Evolutionary conservation across 768 basidiomycete genomes (phyloP).

Genomic region (Paxillus ammoniavirescens): DNA sequence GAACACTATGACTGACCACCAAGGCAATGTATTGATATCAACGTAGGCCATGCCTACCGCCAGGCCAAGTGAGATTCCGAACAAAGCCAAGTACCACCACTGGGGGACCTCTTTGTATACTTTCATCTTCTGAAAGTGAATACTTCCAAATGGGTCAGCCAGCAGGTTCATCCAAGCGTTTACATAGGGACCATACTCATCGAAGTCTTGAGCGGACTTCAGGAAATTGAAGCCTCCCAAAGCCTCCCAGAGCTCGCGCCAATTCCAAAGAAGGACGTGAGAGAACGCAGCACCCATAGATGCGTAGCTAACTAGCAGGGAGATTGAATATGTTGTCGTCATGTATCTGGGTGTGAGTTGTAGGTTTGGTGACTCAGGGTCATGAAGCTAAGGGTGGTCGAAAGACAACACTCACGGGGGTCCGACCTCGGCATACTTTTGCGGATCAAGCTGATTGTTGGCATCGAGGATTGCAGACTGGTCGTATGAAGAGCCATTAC

Average conservation of each 20-base stretch:
- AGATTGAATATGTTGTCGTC: constrained; percentile 16
- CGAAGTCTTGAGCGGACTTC: constrained; percentile 16
- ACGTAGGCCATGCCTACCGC: constrained; percentile 48
- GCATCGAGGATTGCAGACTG: constrained; percentile 11
- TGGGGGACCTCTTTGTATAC: constrained; percentile 54
- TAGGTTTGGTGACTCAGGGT: not conserved
- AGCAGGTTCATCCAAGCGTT: not conserved
- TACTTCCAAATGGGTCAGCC: not conserved
- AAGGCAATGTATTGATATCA: constrained; percentile 44
- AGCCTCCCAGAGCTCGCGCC: constrained; percentile 38
- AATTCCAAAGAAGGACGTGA: constrained; percentile 51
- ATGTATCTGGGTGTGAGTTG: constrained; percentile 5
- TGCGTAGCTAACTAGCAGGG: constrained; percentile 8
- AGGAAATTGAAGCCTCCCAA: constrained; percentile 25
- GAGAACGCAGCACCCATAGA: constrained; percentile 36
- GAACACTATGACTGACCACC: constrained; percentile 53
- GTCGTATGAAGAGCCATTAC: constrained; percentile 11
- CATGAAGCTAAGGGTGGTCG: not conserved
- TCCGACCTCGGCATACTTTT: constrained; percentile 10
- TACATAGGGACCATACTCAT: not conserved
- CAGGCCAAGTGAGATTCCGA: constrained; percentile 44
- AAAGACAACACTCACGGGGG: constrained; percentile 6
- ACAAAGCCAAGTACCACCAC: constrained; percentile 48
- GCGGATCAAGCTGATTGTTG: constrained; percentile 7
- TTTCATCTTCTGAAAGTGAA: constrained; percentile 41